Conservation (phyloP, 306 rosid species). For the Purshia tridentata region DNA sequence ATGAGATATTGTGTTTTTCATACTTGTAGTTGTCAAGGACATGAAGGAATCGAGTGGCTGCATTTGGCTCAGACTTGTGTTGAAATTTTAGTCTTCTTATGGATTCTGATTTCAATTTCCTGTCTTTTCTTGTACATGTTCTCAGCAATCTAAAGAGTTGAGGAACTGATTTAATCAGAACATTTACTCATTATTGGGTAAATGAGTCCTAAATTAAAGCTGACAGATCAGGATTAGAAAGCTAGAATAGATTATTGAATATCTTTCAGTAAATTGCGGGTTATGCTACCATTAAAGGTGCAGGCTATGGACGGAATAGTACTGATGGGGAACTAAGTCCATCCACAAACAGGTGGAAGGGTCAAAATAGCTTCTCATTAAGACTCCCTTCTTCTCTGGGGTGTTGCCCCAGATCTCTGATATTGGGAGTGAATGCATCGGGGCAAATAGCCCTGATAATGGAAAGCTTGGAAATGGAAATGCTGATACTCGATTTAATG, state of each 20-base stretch:
- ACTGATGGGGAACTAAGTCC: conserved; percentile 45
- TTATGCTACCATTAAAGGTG: conserved; percentile 29
- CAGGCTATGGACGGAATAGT: conserved; percentile 47
- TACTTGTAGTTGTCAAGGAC: neutral
- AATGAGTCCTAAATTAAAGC: neutral
- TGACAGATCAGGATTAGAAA: neutral
- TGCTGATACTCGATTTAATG: conserved; percentile 37
- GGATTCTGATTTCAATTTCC: neutral
- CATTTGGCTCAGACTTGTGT: too few relatives aligned
- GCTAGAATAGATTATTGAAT: conserved; percentile 16
- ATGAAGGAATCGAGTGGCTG: too few relatives aligned
- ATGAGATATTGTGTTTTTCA: neutral
- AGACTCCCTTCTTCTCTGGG: conserved; percentile 40
- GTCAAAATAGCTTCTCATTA: conserved; percentile 55
- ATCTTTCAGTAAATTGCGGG: conserved; percentile 36
- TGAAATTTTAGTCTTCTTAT: neutral
- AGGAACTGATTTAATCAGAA: neutral
- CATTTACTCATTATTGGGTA: neutral
- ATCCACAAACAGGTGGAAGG: conserved; percentile 48
- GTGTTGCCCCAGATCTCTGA: conserved; percentile 44
- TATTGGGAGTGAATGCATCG: conserved; percentile 48
- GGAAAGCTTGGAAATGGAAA: conserved; percentile 35
- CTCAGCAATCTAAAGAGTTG: neutral
- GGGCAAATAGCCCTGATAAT: conserved; percentile 38
- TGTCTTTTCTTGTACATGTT: neutral